These are phyloP conservation scores for Colletotrichum sublineola DNA, from an alignment of 2,329 filamentous ascomycete species.

Conservation along the genomic window DNA sequence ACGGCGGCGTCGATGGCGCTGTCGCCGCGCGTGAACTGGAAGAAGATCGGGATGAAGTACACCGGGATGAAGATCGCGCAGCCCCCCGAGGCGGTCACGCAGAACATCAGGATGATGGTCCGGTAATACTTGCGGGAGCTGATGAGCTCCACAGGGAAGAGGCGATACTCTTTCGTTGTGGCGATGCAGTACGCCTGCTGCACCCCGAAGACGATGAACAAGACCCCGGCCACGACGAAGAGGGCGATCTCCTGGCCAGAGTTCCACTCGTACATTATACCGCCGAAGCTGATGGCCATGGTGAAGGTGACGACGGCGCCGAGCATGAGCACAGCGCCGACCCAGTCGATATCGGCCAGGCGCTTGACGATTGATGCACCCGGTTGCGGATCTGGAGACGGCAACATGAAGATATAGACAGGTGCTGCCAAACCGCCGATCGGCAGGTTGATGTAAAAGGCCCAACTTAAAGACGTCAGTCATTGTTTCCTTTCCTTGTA, in stretches of 20 bases:
- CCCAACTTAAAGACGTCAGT: conserved; percentile 45
- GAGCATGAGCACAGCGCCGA: conserved; percentile 59
- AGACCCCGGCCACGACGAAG: conserved; percentile 58
- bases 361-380: conserved; percentile 45
- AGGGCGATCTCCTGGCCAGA: conserved; percentile 58
- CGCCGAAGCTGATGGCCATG: conserved; percentile 66
- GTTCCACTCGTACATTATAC: conserved; percentile 62
- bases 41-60: conserved; percentile 65
- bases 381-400: conserved; percentile 45
- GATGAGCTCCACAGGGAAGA: conserved; percentile 65
- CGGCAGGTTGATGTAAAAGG: conserved; percentile 67
- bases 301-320: conserved; percentile 58
- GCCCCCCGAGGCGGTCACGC: conserved; percentile 23
- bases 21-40: conserved; percentile 61
- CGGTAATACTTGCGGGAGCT: conserved; percentile 42
- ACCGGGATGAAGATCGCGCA: conserved; percentile 47
- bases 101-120: conserved; percentile 31
- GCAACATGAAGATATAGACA: conserved; percentile 49
- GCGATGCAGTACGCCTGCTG: conserved; percentile 60
- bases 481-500: background rate
- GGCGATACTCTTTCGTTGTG: conserved; percentile 52
- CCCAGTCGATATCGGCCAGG: conserved; percentile 57
- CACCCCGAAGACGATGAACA: conserved; percentile 58
- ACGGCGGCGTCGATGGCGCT: conserved; percentile 55
- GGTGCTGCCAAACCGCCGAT: conserved; percentile 54